phyloP scores from a whole-genome alignment of 192 early-diverging fungal genomes.

The Funneliformis geosporum region DNA sequence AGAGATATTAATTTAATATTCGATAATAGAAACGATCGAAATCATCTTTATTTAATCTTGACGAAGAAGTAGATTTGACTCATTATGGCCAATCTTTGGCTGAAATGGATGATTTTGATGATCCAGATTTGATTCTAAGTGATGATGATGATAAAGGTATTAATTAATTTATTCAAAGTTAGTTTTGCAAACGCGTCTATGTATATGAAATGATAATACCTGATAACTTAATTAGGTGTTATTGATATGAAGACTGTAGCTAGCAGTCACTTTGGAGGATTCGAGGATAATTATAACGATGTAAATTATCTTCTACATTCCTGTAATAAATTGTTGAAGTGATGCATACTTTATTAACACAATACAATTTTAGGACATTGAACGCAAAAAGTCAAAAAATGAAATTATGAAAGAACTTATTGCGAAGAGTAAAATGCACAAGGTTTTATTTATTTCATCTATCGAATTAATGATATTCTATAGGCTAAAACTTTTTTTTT shows the following conservation, averaged over 20 bases:
- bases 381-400: constrained; percentile 78
- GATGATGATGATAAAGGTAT: constrained; percentile 47
- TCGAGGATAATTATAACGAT: constrained; percentile 59
- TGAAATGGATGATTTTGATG: constrained; percentile 82
- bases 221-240: constrained; percentile 31
- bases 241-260: constrained; percentile 75
- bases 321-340: not conserved
- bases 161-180: not conserved
- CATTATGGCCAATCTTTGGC: constrained; percentile 92
- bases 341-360: too few relatives aligned
- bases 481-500: not conserved
- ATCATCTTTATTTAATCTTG: constrained; percentile 76
- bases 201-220: not conserved
- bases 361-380: constrained; percentile 36
- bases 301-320: constrained; percentile 18
- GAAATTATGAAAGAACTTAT: constrained; percentile 99
- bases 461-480: too few relatives aligned
- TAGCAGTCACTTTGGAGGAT: constrained; percentile 87
- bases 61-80: constrained; percentile 82
- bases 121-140: constrained; percentile 56
- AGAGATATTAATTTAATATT: not conserved
- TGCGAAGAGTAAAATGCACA: constrained; percentile 95
- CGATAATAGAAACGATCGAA: constrained; percentile 39
- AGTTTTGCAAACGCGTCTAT: not conserved
- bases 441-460: constrained; percentile 42